Base-by-base conservation (phyloP, 2,329 filamentous ascomycete genomes). In the Huntiella bhutanensis region DNA sequence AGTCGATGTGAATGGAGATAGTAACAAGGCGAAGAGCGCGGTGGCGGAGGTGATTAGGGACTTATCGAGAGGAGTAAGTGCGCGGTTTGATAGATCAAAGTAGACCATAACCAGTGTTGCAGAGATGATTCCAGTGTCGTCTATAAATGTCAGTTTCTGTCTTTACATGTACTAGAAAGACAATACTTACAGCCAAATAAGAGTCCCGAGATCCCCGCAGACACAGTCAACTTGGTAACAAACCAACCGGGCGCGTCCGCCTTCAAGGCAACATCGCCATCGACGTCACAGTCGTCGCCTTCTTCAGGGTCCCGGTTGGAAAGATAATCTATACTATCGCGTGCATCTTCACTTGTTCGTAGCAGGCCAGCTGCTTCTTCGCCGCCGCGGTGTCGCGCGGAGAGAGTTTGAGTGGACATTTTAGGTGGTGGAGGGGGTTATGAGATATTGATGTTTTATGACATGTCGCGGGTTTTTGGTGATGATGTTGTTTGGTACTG, bases 31-130 rank as follows among this genome's bases (percentile, higher is more conserved):
- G 51, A 78, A 71, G 41, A 82, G 68, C 4, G 76, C 73, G 4
- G 79, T 82, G 16, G 70, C 71, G n/a, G 75, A 77, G 3, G 79
- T 82, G 54, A 81, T 77, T 52, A 82, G 64, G 5, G 77, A 81
- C 58, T 78, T 82, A 59, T 81, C 76, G 54, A 78, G 60, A 0
- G 75, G 72, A 1, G 69, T 75, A 19, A 81, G 65, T 6, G 65
- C 59, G 41, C 69, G 70, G 47, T 62, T 58, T 22, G 71, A 75
- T 32, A 81, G 70, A 6, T 74, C 72, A 2, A 62, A 65, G 43
- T 69, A 70, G 52, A 81, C 70, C 2, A 75, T 77, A 40, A 82
- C 72, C 33, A 82, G 65, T 1, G 75, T 80, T 2, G 76, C 73
- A 32, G 76, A 80, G 47, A 82, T 79, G 12, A 81, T 77, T 41